These are phyloP conservation scores for Tetrapyrgos nigripes DNA, from an alignment of 1,284 basidiomycete genomes.

Conservation along the genomic window DNA sequence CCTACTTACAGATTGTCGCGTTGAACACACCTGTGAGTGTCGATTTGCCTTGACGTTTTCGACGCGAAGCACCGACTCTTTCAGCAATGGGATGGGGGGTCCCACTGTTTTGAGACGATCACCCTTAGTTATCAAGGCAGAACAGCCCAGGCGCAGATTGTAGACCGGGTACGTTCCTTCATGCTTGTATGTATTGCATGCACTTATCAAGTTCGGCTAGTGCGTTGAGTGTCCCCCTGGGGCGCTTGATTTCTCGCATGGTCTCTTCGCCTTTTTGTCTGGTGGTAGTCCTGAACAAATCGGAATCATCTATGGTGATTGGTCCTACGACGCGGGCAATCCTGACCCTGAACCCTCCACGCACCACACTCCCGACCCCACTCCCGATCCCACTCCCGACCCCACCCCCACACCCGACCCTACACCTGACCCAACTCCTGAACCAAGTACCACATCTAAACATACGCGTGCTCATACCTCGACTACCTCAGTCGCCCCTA, in stretches of 20 bases:
- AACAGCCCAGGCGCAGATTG: slow-evolving; percentile 26
- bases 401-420: background rate
- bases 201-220: slow-evolving; percentile 18
- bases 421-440: background rate
- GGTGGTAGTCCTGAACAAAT: slow-evolving; percentile 23
- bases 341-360: background rate
- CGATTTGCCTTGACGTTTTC: background rate
- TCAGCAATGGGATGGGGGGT: slow-evolving; percentile 45
- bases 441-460: background rate
- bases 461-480: background rate
- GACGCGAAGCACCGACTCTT: background rate
- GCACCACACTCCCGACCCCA: background rate
- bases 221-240: slow-evolving; percentile 54
- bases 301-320: slow-evolving; percentile 47
- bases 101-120: slow-evolving; percentile 60
- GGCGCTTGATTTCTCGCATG: slow-evolving; percentile 58
- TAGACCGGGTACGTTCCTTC: background rate
- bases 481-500: background rate
- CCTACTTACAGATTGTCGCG: slow-evolving; percentile 48
- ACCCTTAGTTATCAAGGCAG: slow-evolving; percentile 63
- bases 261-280: slow-evolving; percentile 51
- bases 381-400: slow-evolving; percentile 1
- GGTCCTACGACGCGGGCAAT: slow-evolving; percentile 42
- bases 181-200: background rate
- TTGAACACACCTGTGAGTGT: slow-evolving; percentile 42